phyloP scores from a whole-genome alignment of 1,139 yeast genomes.

The Suhomyces bolitotheri region DNA sequence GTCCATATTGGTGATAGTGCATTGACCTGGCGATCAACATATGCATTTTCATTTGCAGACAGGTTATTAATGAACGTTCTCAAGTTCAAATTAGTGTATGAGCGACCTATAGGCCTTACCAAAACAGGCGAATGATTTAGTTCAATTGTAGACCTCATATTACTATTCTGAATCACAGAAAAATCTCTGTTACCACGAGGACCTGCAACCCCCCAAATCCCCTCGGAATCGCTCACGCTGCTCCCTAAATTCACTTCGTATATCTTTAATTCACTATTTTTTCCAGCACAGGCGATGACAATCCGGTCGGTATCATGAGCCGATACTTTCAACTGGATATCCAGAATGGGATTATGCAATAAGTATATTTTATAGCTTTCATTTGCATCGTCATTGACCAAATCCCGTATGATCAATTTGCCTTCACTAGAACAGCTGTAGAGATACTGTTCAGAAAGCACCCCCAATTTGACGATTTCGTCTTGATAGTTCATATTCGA shows the following conservation, averaged over 20 bases:
- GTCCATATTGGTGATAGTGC: slow-evolving; percentile 26
- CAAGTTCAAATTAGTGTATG: slow-evolving; percentile 10
- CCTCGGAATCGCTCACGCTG: slow-evolving; percentile 3
- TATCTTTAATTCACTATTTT: slow-evolving; percentile 43
- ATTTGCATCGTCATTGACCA: slow-evolving; percentile 41
- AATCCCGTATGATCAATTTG: slow-evolving; percentile 43
- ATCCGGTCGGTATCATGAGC: slow-evolving; percentile 17
- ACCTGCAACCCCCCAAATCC: slow-evolving; percentile 6
- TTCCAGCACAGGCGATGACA: slow-evolving; percentile 44
- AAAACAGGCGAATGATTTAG: slow-evolving; percentile 3
- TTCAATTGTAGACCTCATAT: slow-evolving; percentile 10
- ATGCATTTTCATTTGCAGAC: slow-evolving; percentile 5
- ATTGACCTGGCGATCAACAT: slow-evolving; percentile 21
- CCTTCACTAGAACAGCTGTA: slow-evolving; percentile 50
- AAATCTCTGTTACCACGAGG: slow-evolving; percentile 8
- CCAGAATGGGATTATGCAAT: slow-evolving; percentile 39
- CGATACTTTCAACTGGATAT: slow-evolving; percentile 19
- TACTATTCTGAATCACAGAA: slow-evolving; percentile 11
- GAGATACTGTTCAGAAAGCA: slow-evolving; percentile 32
- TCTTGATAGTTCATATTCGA: slow-evolving; percentile 22
- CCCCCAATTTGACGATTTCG: slow-evolving; percentile 34
- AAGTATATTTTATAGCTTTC: slow-evolving; percentile 30
- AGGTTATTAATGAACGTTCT: slow-evolving; percentile 6
- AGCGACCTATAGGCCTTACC: slow-evolving; percentile 11
- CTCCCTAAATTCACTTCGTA: slow-evolving; percentile 21